A percentile compares a stretch with the other conserved stretches of the same genome.
phyloP scores from a whole-genome alignment of 148 eudicot genomes.

The Rhododendron griersonianum region DNA sequence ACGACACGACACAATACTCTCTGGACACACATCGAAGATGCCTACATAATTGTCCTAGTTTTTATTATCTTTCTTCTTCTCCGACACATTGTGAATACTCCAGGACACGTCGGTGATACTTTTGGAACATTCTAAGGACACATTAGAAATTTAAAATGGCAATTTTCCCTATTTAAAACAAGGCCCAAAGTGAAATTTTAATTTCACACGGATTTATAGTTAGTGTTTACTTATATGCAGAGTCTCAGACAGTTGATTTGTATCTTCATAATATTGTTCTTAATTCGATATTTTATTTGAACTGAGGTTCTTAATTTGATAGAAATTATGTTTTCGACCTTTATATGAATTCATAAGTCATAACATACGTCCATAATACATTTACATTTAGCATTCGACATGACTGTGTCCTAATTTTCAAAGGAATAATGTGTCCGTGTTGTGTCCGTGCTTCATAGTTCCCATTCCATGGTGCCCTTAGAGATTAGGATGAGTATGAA shows the following conservation, averaged over 20 bases:
- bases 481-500: neutral
- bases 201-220: neutral
- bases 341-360: too few relatives aligned
- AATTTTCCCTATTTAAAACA: neutral
- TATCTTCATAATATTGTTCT: too few relatives aligned
- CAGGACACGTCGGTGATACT: neutral
- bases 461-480: neutral
- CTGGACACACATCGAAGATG: neutral
- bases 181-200: neutral
- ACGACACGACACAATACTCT: neutral
- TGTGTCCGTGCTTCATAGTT: too few relatives aligned
- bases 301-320: neutral
- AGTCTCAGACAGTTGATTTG: too few relatives aligned
- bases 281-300: too few relatives aligned
- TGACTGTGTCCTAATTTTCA: too few relatives aligned
- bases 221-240: neutral
- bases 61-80: neutral
- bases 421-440: too few relatives aligned
- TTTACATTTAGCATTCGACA: too few relatives aligned
- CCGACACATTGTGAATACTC: neutral
- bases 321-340: neutral
- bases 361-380: too few relatives aligned
- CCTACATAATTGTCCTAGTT: too few relatives aligned
- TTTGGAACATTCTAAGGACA: too few relatives aligned
- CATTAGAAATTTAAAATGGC: too few relatives aligned